Conservation (phyloP, 1,139 yeast species). For the Debaryomycetaceae sp. region DNA sequence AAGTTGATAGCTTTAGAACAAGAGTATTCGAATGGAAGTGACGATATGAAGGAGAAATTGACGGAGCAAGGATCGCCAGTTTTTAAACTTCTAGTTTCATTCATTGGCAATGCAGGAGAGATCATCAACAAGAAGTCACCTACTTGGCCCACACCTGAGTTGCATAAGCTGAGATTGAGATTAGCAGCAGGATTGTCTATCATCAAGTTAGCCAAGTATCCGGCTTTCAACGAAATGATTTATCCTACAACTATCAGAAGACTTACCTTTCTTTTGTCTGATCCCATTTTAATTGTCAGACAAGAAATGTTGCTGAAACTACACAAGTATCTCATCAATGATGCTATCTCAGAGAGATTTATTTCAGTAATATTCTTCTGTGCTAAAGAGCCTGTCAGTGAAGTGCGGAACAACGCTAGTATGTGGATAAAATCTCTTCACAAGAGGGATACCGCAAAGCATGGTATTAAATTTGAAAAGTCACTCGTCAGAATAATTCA, state of each 20-base stretch:
- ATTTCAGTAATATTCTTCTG: conserved; percentile 66
- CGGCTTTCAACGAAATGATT: conserved; percentile 52
- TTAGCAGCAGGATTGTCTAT: conserved; percentile 66
- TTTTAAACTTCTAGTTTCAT: conserved; percentile 60
- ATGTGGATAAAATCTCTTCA: conserved; percentile 75
- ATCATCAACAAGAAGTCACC: conserved; percentile 49
- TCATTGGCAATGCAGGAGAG: conserved; percentile 82
- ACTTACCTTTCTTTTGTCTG: conserved; percentile 63
- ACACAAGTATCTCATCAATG: conserved; percentile 50
- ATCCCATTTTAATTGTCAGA: conserved; percentile 60
- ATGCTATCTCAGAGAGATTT: conserved; percentile 60
- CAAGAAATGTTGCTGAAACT: conserved; percentile 47
- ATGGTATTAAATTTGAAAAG: conserved; percentile 55
- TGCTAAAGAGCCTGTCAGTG: conserved; percentile 68
- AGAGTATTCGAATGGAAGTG: conserved; percentile 17
- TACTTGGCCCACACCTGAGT: conserved; percentile 61
- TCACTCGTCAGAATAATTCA: conserved; percentile 67
- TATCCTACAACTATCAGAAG: conserved; percentile 50
- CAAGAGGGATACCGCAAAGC: conserved; percentile 38
- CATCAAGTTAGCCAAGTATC: conserved; percentile 60
- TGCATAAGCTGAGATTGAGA: conserved; percentile 59
- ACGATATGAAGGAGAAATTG: conserved; percentile 29
- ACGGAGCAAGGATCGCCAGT: conserved; percentile 53
- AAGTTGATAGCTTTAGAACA: conserved; percentile 40
- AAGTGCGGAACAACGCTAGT: conserved; percentile 47